Conservation (phyloP, 1,284 basidiomycete genomes). For the Moesziomyces antarcticus region DNA sequence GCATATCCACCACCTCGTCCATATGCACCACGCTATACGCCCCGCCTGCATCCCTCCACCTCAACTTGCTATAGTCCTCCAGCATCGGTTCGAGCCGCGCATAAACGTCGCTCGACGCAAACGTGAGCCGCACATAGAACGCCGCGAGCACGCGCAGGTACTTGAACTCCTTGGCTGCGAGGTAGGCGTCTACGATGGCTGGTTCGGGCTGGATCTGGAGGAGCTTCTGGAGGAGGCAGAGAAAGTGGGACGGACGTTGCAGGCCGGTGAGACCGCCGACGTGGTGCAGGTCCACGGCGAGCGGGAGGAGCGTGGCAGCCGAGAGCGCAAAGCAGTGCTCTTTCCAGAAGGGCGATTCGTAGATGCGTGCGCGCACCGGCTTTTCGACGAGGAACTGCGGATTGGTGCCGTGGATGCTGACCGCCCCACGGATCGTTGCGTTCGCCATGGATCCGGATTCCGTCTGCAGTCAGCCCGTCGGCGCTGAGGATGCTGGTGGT, state of each 20-base stretch:
- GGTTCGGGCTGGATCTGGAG: constrained; percentile 97
- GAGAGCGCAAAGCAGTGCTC: constrained; percentile 73
- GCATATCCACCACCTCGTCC: constrained; percentile 89
- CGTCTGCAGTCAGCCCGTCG: too few species aligned
- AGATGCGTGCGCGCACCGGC: constrained; percentile 93
- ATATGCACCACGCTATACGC: constrained; percentile 79
- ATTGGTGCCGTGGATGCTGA: constrained; percentile 90
- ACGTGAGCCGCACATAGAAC: constrained; percentile 95
- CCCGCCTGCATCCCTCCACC: constrained; percentile 76
- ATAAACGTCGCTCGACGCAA: constrained; percentile 87
- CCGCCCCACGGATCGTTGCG: constrained; percentile 83
- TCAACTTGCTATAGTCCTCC: constrained; percentile 91
- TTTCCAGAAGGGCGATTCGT: constrained; percentile 96
- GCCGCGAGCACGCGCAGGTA: constrained; percentile 89
- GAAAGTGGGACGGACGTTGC: constrained; percentile 68
- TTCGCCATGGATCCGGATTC: constrained; percentile 77
- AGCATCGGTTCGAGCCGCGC: constrained; percentile 91
- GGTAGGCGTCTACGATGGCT: constrained; percentile 92
- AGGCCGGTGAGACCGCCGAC: constrained; percentile 79
- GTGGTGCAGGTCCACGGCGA: constrained; percentile 81
- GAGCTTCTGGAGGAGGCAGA: constrained; percentile 92
- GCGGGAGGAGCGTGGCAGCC: constrained; percentile 92
- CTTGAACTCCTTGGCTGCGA: constrained; percentile 94
- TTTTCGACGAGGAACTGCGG: constrained; percentile 92
- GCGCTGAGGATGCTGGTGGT: too few species aligned